phyloP scores from a whole-genome alignment of 805 yeast genomes.

The Ogataea corticis region DNA sequence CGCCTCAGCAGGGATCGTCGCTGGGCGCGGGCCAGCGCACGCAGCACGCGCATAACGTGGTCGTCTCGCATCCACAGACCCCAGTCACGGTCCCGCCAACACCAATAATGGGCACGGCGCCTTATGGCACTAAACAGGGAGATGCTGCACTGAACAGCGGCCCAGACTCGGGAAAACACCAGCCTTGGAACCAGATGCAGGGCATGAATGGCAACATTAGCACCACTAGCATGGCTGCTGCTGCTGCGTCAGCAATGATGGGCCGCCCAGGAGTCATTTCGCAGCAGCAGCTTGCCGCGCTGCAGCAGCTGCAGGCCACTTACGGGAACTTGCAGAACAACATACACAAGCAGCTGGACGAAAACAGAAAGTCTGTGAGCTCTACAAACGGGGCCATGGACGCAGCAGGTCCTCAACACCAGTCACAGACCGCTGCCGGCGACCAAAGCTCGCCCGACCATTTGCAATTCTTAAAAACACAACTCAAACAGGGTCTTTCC shows the following conservation, averaged over 20 bases:
- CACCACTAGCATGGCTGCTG: slow-evolving; percentile 25
- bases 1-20: slow-evolving; percentile 5
- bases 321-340: slow-evolving; percentile 31
- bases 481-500: slow-evolving; percentile 11
- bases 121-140: not conserved
- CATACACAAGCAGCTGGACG: slow-evolving; percentile 23
- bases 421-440: not conserved
- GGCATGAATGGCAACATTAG: slow-evolving; percentile 15
- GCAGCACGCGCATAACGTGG: slow-evolving; percentile 2
- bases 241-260: slow-evolving; percentile 30
- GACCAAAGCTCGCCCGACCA: slow-evolving; percentile 3
- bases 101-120: slow-evolving; percentile 5
- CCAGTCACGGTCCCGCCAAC: slow-evolving; percentile 24
- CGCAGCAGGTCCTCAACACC: slow-evolving; percentile 4
- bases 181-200: slow-evolving; percentile 25
- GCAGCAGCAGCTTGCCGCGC: slow-evolving; percentile 25
- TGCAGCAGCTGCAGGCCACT: slow-evolving; percentile 33
- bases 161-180: slow-evolving; percentile 10
- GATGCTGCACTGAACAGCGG: slow-evolving; percentile 1
- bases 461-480: slow-evolving; percentile 10
- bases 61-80: slow-evolving; percentile 18
- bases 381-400: not conserved
- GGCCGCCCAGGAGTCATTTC: slow-evolving; percentile 28
- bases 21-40: not conserved
- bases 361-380: slow-evolving; percentile 15